Evolutionary conservation across 2,329 filamentous ascomycete genomes (phyloP).

Genomic region (Bimuria novae-zelandiae): DNA sequence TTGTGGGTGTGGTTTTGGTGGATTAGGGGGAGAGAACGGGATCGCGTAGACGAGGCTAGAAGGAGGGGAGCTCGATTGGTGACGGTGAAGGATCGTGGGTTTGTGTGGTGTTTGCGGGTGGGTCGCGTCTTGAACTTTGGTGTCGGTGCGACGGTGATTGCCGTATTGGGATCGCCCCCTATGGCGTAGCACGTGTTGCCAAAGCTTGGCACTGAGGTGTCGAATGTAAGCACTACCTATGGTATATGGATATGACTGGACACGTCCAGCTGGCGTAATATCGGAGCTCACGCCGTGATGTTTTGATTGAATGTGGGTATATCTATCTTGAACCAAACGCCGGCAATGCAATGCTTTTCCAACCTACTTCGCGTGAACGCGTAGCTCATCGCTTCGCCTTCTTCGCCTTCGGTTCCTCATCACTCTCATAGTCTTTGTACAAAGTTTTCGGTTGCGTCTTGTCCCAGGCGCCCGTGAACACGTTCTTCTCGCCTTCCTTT

Average conservation of each 20-base stretch:
- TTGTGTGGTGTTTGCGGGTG: neutral
- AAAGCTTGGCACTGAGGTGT: neutral
- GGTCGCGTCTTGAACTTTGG: slow-evolving; percentile 7
- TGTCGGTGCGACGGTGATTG: slow-evolving; percentile 6
- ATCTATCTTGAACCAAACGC: slow-evolving; percentile 16
- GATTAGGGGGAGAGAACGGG: neutral
- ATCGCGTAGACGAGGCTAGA: neutral
- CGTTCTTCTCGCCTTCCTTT: slow-evolving; percentile 86
- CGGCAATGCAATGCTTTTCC: slow-evolving; percentile 18
- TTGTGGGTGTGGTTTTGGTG: slow-evolving; percentile 16
- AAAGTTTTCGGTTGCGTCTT: slow-evolving; percentile 90
- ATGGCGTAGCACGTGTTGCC: slow-evolving; percentile 10
- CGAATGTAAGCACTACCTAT: too few species aligned
- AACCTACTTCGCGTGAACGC: neutral
- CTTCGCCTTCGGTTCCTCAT: slow-evolving; percentile 76
- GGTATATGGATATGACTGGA: too few species aligned
- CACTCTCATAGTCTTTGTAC: slow-evolving; percentile 87
- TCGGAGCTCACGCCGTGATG: neutral
- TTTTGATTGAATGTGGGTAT: slow-evolving; percentile 16
- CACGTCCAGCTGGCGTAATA: neutral
- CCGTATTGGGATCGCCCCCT: slow-evolving; percentile 9
- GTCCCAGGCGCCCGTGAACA: slow-evolving; percentile 94
- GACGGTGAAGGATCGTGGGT: slow-evolving; percentile 12
- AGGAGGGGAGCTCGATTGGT: neutral
- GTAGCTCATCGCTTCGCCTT: slow-evolving; percentile 35